These are phyloP conservation scores for Penicillium griseofulvum DNA, from an alignment of 2,329 filamentous ascomycete genomes.

Conservation along the genomic window DNA sequence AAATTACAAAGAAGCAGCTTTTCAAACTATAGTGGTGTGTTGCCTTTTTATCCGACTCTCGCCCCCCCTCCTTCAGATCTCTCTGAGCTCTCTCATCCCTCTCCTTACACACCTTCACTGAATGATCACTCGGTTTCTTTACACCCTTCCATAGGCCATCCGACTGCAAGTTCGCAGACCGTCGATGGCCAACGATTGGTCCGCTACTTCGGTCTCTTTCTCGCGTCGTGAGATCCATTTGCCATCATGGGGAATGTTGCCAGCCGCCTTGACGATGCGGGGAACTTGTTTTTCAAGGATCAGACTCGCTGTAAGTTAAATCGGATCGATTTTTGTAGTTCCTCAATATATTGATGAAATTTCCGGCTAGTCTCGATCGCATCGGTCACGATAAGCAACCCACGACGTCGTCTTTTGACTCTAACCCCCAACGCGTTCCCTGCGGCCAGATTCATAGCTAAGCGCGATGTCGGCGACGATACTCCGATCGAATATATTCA, in stretches of 20 bases:
- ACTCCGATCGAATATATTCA: conserved; percentile 85
- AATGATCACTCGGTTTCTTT: conserved; percentile 22
- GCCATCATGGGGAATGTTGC: conserved; percentile 84
- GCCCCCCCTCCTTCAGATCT: conserved; percentile 17
- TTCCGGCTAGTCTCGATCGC: conserved; percentile 72
- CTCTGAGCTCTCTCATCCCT: conserved; percentile 9
- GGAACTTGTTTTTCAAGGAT: conserved; percentile 80
- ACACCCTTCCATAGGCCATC: conserved; percentile 17
- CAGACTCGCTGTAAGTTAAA: conserved; percentile 74
- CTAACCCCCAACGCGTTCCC: conserved; percentile 85
- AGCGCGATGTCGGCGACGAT: conserved; percentile 70
- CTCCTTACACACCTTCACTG: conserved; percentile 9
- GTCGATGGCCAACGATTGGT: conserved; percentile 33
- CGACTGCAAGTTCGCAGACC: conserved; percentile 25
- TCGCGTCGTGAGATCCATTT: conserved; percentile 28
- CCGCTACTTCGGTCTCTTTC: conserved; percentile 27
- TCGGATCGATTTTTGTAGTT: neutral
- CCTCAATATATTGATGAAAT: conserved; percentile 13
- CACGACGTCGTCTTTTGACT: conserved; percentile 72
- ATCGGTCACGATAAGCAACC: conserved; percentile 76
- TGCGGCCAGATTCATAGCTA: conserved; percentile 71
- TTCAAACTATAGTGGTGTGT: neutral
- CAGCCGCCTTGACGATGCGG: conserved; percentile 79
- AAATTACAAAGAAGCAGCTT: conserved; percentile 1
- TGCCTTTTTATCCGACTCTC: conserved; percentile 14